A percentile compares a stretch with the other conserved stretches of the same genome.
Evolutionary conservation across 768 basidiomycete genomes (phyloP).

Genomic region (Rhizopogon rudus): DNA sequence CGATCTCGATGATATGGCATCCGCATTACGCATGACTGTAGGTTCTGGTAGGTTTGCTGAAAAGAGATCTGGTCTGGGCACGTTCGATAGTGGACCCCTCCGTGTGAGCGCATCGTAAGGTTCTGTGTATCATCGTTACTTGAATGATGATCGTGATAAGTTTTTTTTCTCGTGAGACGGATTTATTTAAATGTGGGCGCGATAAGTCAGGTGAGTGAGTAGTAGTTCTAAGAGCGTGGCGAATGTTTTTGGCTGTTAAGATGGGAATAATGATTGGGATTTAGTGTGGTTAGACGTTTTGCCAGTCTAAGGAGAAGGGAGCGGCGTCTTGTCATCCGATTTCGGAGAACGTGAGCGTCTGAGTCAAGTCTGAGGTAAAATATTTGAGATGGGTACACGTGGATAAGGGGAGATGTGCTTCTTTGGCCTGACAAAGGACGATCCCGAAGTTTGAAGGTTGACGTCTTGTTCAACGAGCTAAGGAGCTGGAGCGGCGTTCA

Average conservation of each 20-base stretch:
- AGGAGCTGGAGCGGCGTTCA: background rate
- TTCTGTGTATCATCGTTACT: background rate
- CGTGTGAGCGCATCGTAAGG: background rate
- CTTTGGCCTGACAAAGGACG: background rate
- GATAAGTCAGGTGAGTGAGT: background rate
- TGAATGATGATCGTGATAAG: background rate
- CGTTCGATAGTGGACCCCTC: background rate
- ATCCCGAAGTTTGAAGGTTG: background rate
- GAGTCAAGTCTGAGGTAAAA: background rate
- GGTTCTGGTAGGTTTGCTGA: background rate
- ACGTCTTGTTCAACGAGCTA: background rate
- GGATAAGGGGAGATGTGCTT: background rate
- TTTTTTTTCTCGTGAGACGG: background rate
- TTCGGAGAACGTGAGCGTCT: background rate
- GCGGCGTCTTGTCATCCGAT: conserved; percentile 3
- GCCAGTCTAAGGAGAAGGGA: conserved; percentile 11
- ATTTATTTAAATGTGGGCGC: background rate
- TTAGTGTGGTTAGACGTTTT: conserved; percentile 29
- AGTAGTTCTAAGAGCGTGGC: too few relatives aligned
- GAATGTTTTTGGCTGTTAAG: too few relatives aligned
- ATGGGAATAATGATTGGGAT: conserved; percentile 16
- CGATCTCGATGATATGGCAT: background rate
- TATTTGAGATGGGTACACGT: conserved; percentile 1
- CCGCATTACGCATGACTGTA: background rate
- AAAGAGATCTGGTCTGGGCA: background rate